Base-by-base conservation (phyloP, 139 green algal genomes). In the Tetraselmis chui region DNA sequence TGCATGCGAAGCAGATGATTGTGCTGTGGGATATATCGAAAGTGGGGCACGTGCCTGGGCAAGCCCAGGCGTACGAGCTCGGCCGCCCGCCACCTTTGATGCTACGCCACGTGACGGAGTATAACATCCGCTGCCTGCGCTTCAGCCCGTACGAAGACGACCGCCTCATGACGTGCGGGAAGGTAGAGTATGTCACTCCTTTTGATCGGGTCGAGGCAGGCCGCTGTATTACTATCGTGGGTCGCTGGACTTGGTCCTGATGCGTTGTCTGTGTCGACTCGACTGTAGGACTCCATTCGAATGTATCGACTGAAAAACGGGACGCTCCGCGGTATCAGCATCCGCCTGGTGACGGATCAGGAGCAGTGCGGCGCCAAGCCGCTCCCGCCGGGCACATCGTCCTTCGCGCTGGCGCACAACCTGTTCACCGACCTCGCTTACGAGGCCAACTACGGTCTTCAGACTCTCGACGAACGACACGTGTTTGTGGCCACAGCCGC, bases 361-460 rank as follows among this genome's bases (percentile, higher is more conserved):
- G 45, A 67, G 5, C 45, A 25, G 77, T 82, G 18, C 28, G 58
- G 31, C 84, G 76, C 59, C 83, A 80, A 27, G 82, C 79, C 29
- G 58, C 11, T 80, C 30, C 78, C 32, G 45, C 31, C 23, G 77
- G 29, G 27, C 81, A 89, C 84, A 81, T 86, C 28, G 81, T 32
- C 45, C 74, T 59, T 74, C 30, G 59, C 79, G 28, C 77, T 89
- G 28, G 88, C 86, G 5, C 86, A 83, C 45, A 93, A 94, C 81
- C 89, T 94, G 29, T 97, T 96, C 88, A 96, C 92, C 0, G 90
- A 93, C 87, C 91, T 97, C 75, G 92, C 91, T 24, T 96, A 92
- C 81, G 91, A 97, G 87, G 82, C 76, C 2, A 83, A 80, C 5
- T 80, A 82, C 31, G 79, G 74, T n/a, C 80, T 87, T 24, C 32